phyloP scores from a whole-genome alignment of 768 basidiomycete species.

The Suillus subaureus region DNA sequence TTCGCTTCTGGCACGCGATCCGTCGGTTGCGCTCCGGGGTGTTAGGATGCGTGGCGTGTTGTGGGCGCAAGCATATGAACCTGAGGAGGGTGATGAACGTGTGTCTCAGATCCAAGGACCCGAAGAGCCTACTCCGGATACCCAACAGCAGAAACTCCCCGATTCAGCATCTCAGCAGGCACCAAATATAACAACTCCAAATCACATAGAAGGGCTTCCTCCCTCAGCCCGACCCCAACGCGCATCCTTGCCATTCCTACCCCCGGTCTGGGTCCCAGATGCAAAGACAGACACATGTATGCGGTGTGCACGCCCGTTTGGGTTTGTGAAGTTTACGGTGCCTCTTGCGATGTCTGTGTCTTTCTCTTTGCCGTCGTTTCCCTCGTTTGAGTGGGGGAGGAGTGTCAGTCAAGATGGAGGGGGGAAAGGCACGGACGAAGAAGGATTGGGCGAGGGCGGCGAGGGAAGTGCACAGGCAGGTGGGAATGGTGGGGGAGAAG shows the following conservation, averaged over 20 bases:
- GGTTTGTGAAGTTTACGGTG: slow-evolving; percentile 36
- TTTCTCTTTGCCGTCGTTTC: not conserved
- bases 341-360: slow-evolving; percentile 3
- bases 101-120: not conserved
- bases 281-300: slow-evolving; percentile 81
- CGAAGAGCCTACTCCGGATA: no score
- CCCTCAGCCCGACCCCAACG: slow-evolving; percentile 21
- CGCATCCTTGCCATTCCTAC: slow-evolving; percentile 63
- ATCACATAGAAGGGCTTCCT: not conserved
- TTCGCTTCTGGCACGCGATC: slow-evolving; percentile 3
- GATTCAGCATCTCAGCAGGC: not conserved
- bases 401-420: not conserved
- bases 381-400: slow-evolving; percentile 6
- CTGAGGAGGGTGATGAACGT: not conserved
- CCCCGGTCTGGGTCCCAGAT: slow-evolving; percentile 93
- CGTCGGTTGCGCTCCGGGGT: slow-evolving; percentile 1
- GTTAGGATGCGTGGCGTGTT: slow-evolving; percentile 6
- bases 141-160: not conserved
- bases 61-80: slow-evolving; percentile 6
- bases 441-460: slow-evolving; percentile 4
- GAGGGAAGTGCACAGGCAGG: slow-evolving; percentile 11
- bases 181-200: not conserved
- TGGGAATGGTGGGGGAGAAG: slow-evolving; percentile 8
- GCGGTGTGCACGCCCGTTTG: slow-evolving; percentile 78
- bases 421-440: not conserved